Conservation (phyloP, 1,139 yeast genomes). For the Diutina scorzettiae region DNA sequence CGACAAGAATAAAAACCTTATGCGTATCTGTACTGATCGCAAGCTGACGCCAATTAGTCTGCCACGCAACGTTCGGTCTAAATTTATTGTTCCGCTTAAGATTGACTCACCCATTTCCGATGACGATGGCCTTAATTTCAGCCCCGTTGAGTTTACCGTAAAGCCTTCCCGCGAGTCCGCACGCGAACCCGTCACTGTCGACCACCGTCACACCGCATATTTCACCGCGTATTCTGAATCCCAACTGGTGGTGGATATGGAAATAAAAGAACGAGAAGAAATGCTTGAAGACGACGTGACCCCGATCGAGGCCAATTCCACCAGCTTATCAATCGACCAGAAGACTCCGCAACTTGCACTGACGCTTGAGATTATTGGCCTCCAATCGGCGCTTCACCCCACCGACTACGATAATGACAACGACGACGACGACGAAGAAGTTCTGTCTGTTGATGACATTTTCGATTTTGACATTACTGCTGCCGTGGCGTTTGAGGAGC, state of each 20-base stretch:
- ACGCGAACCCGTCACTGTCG: background rate
- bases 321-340: too few species aligned
- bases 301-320: background rate
- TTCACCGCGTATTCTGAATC: background rate
- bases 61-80: background rate
- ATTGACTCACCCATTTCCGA: background rate
- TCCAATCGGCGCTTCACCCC: background rate
- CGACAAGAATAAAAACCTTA: background rate
- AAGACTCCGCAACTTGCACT: background rate
- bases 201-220: background rate
- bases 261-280: too few species aligned
- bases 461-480: constrained; percentile 4
- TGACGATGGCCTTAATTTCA: background rate
- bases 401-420: background rate
- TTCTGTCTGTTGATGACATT: constrained; percentile 1
- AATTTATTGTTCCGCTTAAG: constrained; percentile 1
- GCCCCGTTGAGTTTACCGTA: background rate
- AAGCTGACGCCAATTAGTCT: background rate
- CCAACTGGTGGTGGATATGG: background rate
- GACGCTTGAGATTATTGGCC: background rate
- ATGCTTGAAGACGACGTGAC: background rate
- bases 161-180: too few species aligned
- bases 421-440: constrained; percentile 2
- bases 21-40: background rate
- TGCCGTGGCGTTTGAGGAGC: constrained; percentile 5